A percentile compares a stretch with the other conserved stretches of the same genome.
Evolutionary conservation across 768 basidiomycete species (phyloP).

Genomic region (Lactarius psammicola): DNA sequence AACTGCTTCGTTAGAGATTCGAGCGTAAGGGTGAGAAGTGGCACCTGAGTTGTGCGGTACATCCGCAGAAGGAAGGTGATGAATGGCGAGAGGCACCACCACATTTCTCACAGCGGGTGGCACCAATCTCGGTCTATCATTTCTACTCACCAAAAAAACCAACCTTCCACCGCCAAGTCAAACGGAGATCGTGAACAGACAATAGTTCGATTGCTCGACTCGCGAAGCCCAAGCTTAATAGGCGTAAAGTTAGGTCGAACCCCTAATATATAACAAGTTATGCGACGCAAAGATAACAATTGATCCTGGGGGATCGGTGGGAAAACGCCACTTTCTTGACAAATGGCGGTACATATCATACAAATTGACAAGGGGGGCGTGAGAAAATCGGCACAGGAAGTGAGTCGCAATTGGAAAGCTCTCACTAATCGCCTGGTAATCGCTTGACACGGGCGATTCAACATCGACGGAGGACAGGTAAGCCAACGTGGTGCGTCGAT

Average conservation of each 20-base stretch:
- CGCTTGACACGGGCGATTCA: background rate
- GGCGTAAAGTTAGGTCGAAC: too few relatives aligned
- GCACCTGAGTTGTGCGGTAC: background rate
- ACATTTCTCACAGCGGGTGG: background rate
- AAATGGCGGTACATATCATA: background rate
- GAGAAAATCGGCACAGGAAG: background rate
- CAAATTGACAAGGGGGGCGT: background rate
- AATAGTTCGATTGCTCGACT: background rate
- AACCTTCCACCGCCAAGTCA: background rate
- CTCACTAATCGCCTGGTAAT: background rate
- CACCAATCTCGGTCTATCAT: background rate
- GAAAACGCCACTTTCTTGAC: background rate
- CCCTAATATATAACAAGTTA: background rate
- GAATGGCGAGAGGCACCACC: background rate
- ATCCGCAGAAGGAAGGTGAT: background rate
- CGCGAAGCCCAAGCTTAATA: background rate
- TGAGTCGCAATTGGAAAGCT: background rate
- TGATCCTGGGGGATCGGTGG: background rate
- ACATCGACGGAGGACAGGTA: background rate
- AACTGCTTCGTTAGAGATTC: background rate
- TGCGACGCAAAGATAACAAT: background rate
- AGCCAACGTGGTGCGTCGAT: background rate
- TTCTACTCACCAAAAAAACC: background rate
- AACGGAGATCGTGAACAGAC: too few relatives aligned
- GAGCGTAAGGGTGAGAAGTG: background rate